Percentiles rank a stretch among this genome's conserved stretches.
phyloP scores from a whole-genome alignment of 202 grass and related monocot genomes.

The Miscanthus sacchariflorus region DNA sequence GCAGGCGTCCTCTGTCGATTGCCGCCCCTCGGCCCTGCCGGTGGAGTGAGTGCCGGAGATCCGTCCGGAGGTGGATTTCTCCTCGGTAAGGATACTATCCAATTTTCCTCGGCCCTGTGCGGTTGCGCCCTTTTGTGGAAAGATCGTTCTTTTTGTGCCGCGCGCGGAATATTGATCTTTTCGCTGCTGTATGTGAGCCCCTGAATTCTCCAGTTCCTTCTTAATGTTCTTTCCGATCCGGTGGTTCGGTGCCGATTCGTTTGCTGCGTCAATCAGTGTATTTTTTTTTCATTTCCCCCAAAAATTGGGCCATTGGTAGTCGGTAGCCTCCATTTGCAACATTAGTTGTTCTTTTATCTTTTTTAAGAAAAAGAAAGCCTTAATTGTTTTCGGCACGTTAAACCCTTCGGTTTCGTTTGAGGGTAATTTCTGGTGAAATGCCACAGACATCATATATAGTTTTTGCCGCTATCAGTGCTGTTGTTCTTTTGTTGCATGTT shows the following conservation, averaged over 20 bases:
- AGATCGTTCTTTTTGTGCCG: not conserved
- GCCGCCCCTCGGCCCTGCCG: not conserved
- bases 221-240: not conserved
- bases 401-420: not conserved
- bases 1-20: not conserved
- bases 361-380: too few relatives aligned
- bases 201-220: not conserved
- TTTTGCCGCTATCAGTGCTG: not conserved
- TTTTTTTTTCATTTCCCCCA: not conserved
- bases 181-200: not conserved
- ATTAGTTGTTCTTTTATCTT: not conserved
- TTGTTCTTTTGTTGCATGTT: not conserved
- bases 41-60: not conserved
- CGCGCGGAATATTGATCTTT: not conserved
- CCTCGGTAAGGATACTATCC: conserved; percentile 13
- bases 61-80: not conserved
- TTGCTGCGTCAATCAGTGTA: not conserved
- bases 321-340: conserved; percentile 9
- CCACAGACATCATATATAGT: not conserved
- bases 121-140: not conserved
- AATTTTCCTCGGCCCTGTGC: not conserved
- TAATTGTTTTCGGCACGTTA: not conserved
- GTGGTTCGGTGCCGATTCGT: not conserved
- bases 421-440: not conserved
- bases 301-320: not conserved